These are phyloP conservation scores for Jatropha multifida DNA, from an alignment of 441 rosid genomes.

Conservation along the genomic window DNA sequence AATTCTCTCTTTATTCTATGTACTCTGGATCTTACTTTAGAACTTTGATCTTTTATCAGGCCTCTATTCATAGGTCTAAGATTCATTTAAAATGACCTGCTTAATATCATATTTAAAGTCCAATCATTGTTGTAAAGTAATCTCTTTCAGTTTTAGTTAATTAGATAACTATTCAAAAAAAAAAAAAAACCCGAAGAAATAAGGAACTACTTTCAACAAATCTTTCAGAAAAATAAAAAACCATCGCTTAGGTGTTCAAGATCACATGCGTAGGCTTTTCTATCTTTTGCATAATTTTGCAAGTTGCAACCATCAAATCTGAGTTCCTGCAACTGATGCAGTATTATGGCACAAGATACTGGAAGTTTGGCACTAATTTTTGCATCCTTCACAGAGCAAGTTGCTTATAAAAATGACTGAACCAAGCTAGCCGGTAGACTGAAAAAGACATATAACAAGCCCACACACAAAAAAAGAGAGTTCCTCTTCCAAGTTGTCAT, in stretches of 20 bases:
- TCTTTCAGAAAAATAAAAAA: neutral
- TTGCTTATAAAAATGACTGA: neutral
- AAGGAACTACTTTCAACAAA: neutral
- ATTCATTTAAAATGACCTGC: neutral
- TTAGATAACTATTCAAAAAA: neutral
- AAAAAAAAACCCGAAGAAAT: neutral
- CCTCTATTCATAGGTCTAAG: neutral
- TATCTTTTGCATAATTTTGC: neutral
- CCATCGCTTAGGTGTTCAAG: neutral
- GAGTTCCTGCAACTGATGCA: neutral
- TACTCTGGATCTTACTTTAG: neutral
- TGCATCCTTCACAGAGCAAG: neutral
- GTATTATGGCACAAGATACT: neutral
- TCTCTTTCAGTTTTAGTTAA: neutral
- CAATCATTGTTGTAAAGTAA: neutral
- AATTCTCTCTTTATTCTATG: neutral
- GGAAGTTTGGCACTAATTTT: neutral
- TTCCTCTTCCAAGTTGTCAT: neutral
- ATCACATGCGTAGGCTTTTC: neutral
- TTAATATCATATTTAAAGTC: neutral
- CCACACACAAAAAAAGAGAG: neutral
- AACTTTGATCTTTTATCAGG: neutral
- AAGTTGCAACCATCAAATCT: neutral
- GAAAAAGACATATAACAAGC: neutral
- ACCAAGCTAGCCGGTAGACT: neutral